Percentiles rank a stretch among this genome's conserved stretches.
Conservation (phyloP, 805 yeast genomes). For the Candida tallmaniae region DNA sequence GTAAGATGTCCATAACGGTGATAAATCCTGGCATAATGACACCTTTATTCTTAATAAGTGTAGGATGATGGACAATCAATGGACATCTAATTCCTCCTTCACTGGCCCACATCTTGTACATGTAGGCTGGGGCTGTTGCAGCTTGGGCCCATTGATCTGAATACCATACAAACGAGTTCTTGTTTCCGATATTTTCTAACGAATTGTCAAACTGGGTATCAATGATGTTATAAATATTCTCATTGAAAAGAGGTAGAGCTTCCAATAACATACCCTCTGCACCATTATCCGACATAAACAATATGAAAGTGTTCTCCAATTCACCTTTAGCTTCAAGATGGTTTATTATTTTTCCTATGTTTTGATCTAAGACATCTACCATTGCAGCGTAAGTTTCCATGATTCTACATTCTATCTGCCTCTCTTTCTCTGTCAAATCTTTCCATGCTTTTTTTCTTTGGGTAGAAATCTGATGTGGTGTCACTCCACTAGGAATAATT, state of each 20-base stretch:
- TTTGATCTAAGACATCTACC: slow-evolving; percentile 51
- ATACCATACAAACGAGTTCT: slow-evolving; percentile 47
- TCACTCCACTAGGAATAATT: slow-evolving; percentile 38
- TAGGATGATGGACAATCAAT: slow-evolving; percentile 43
- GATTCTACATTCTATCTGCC: slow-evolving; percentile 33
- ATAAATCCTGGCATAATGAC: slow-evolving; percentile 35
- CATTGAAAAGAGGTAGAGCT: slow-evolving; percentile 41
- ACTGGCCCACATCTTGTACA: slow-evolving; percentile 54
- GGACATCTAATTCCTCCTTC: slow-evolving; percentile 63
- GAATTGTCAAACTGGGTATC: slow-evolving; percentile 31
- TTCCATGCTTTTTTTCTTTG: slow-evolving; percentile 41
- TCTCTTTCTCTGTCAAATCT: slow-evolving; percentile 36
- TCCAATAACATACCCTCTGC: slow-evolving; percentile 60
- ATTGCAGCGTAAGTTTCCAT: slow-evolving; percentile 63
- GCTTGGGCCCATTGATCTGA: slow-evolving; percentile 62
- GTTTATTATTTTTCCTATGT: slow-evolving; percentile 47
- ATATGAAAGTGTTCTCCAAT: slow-evolving; percentile 50
- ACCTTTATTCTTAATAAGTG: slow-evolving; percentile 22
- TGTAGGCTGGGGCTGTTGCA: slow-evolving; percentile 51
- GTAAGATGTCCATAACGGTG: slow-evolving; percentile 59
- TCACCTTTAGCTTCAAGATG: slow-evolving; percentile 39
- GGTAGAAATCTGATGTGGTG: slow-evolving; percentile 43
- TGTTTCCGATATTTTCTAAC: slow-evolving; percentile 44
- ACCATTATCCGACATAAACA: slow-evolving; percentile 62
- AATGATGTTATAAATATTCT: neutral